Conservation (phyloP, 2,329 filamentous ascomycete genomes). For the Arthrobotrys entomopaga region DNA sequence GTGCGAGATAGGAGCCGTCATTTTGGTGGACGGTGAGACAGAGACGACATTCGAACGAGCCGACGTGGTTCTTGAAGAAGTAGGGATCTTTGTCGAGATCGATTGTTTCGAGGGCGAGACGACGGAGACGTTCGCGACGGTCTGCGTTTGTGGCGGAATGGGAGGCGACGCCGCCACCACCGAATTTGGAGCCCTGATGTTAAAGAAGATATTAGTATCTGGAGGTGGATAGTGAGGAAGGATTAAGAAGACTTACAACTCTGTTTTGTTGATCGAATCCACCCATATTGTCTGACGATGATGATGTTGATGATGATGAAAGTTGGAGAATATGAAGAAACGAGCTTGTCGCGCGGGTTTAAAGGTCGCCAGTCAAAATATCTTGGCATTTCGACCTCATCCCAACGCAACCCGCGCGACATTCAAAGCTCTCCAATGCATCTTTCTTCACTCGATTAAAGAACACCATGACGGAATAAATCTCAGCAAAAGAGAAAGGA, state of each 20-base stretch:
- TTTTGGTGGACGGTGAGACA: slow-evolving; percentile 99
- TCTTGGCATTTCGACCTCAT: slow-evolving; percentile 31
- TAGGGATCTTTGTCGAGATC: slow-evolving; percentile 99
- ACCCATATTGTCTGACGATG: slow-evolving; percentile 51
- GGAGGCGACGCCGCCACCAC: slow-evolving; percentile 94
- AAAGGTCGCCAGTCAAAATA: slow-evolving; percentile 7
- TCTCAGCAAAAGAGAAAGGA: neutral
- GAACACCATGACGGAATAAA: slow-evolving; percentile 18
- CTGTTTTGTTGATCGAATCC: slow-evolving; percentile 55
- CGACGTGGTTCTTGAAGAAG: slow-evolving; percentile 99
- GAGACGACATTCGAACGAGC: slow-evolving; percentile 95
- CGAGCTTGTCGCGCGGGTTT: slow-evolving; percentile 36
- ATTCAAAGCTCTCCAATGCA: neutral
- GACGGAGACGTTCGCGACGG: slow-evolving; percentile 94
- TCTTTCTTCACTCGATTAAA: neutral
- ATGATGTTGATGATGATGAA: slow-evolving; percentile 13
- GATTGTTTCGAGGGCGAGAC: slow-evolving; percentile 97
- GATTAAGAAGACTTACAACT: slow-evolving; percentile 37
- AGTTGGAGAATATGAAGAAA: slow-evolving; percentile 23
- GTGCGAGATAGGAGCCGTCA: slow-evolving; percentile 96
- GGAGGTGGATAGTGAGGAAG: slow-evolving; percentile 63
- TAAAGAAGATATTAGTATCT: slow-evolving; percentile 74
- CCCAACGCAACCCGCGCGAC: slow-evolving; percentile 6
- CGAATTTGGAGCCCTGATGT: slow-evolving; percentile 86
- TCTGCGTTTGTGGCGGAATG: slow-evolving; percentile 94